Base-by-base conservation (phyloP, 169 alveolate species). In the Cyclospora cayetanensis region DNA sequence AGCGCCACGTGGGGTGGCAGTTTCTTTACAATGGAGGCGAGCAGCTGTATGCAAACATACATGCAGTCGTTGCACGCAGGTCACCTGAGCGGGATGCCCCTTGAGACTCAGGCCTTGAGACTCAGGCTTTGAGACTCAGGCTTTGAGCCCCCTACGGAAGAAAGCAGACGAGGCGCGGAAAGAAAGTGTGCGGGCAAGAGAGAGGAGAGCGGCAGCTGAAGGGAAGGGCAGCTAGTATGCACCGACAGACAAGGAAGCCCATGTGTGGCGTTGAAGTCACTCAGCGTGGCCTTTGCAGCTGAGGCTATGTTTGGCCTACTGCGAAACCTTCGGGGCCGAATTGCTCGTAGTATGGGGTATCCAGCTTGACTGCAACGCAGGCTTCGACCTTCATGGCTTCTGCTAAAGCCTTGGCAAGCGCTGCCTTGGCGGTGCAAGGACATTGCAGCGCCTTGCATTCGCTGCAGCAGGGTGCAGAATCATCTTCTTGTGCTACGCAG, bases 1-100 rank as follows among this genome's bases (percentile, higher is more conserved):
- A 93, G 3, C 53, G 95, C 94, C 27, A 90, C 74, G 37, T 90
- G 93, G 3, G 27, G 39, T 27, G 95, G 94, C 72, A 60, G 72
- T n/a, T 7, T 7, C 18, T 60, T 18, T 18, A n/a, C 20, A 22
- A n/a, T 60, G 18, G 18, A 22, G n/a, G 18, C 72, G 0, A 60
- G 35, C 20, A 60, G 31, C 72, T 60, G 72, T 15, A 15, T 46
- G 55, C 55, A 46, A 9, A 15, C 55, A 46, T 46, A 15, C 55
- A 46, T 46, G 55, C 55, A 46, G 22, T 46, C 15, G 15, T 46
- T 46, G n/a, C n/a, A n/a, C n/a, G n/a, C n/a, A n/a, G n/a, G n/a
- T n/a, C n/a, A n/a, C n/a, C n/a, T n/a, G n/a, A n/a, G n/a, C n/a
- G n/a, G n/a, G n/a, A n/a, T n/a, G n/a, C n/a, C n/a, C n/a, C n/a